Percentiles rank a stretch among this genome's conserved stretches.
Conservation (phyloP, 2,329 filamentous ascomycete genomes). For the Neodidymelliopsis sp. region DNA sequence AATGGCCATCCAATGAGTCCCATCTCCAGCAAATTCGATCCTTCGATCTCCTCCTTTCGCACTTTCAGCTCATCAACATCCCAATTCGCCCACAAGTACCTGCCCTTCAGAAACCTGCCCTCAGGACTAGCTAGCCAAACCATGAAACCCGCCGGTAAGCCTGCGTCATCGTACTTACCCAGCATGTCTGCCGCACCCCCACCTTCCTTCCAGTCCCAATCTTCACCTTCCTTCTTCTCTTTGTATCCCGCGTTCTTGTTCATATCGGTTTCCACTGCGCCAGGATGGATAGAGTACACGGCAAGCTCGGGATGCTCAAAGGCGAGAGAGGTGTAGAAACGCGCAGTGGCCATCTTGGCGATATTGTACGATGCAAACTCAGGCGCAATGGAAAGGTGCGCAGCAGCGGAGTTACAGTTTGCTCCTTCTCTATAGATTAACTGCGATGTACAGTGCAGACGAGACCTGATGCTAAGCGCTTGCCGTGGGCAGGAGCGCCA, state of each 20-base stretch:
- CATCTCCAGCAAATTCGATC: constrained; percentile 21
- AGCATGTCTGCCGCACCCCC: constrained; percentile 3
- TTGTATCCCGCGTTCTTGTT: constrained; percentile 23
- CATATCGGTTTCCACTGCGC: constrained; percentile 52
- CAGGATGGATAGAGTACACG: constrained; percentile 54
- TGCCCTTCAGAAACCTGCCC: constrained; percentile 30
- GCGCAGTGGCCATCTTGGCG: constrained; percentile 47
- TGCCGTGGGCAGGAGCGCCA: no score
- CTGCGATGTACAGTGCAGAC: no score
- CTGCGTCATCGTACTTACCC: background rate
- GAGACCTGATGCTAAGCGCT: no score
- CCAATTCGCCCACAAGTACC: constrained; percentile 34
- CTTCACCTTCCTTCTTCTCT: constrained; percentile 22
- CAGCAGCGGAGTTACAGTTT: constrained; percentile 4
- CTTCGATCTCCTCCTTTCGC: constrained; percentile 27
- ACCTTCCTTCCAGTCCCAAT: constrained; percentile 18
- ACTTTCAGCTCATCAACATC: constrained; percentile 34
- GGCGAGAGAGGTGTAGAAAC: constrained; percentile 48
- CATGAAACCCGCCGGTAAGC: constrained; percentile 1
- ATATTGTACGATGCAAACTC: constrained; percentile 39
- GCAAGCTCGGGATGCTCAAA: constrained; percentile 49
- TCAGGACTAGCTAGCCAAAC: constrained; percentile 3
- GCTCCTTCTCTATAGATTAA: no score
- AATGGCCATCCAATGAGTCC: constrained; percentile 25
- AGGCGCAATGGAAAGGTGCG: constrained; percentile 23